phyloP scores from a whole-genome alignment of 306 rosid species.

The Vachellia pachyceras region DNA sequence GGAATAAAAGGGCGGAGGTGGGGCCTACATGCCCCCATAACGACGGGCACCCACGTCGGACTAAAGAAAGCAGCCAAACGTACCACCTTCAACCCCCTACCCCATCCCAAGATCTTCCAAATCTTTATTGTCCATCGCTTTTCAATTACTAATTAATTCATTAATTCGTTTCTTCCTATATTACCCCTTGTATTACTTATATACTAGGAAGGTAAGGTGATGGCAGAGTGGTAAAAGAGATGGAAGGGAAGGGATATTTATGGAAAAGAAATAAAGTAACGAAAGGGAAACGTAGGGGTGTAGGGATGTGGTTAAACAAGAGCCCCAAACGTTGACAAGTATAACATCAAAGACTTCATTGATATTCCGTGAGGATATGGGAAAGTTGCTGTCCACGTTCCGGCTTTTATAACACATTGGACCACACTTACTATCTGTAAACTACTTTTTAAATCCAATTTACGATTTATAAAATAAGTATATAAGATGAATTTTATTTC shows the following conservation, averaged over 20 bases:
- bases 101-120: constrained; percentile 68
- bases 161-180: background rate
- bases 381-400: constrained; percentile 39
- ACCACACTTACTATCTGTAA: too few relatives aligned
- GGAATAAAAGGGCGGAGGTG: constrained; percentile 53
- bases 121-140: constrained; percentile 64
- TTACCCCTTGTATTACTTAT: background rate
- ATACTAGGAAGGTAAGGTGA: background rate
- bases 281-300: constrained; percentile 68
- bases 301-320: constrained; percentile 61
- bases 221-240: constrained; percentile 34
- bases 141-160: background rate
- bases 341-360: background rate
- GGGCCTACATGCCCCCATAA: constrained; percentile 72
- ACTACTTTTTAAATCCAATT: too few relatives aligned
- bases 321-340: constrained; percentile 82
- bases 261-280: constrained; percentile 17
- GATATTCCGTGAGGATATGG: constrained; percentile 73
- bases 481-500: too few relatives aligned
- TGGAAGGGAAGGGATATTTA: constrained; percentile 37
- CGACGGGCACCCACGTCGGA: constrained; percentile 80
- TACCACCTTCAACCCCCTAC: constrained; percentile 63
- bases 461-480: too few relatives aligned
- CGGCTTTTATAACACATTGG: background rate
- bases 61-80: constrained; percentile 64